Evolutionary conservation across 176 grass and related monocot species (phyloP).

Genomic region (Triticum timopheevii): DNA sequence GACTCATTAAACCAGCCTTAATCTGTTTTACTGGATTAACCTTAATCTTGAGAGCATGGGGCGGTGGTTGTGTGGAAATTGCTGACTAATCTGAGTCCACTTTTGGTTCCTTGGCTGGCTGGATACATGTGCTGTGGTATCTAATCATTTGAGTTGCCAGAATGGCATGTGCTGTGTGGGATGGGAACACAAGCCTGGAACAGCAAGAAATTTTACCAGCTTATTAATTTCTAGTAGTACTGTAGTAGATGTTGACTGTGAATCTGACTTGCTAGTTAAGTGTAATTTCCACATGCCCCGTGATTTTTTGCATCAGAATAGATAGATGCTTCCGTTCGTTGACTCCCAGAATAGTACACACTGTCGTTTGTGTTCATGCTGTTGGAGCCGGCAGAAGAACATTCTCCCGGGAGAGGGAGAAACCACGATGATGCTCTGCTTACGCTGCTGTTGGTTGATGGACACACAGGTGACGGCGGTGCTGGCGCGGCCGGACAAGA

Average conservation of each 20-base stretch:
- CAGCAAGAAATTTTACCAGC: neutral
- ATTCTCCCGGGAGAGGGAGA: neutral
- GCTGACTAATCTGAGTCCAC: neutral
- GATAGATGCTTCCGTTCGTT: neutral
- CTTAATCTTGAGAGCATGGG: neutral
- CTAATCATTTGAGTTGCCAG: neutral
- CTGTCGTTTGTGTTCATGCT: neutral
- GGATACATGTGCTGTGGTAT: neutral
- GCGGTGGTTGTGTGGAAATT: neutral
- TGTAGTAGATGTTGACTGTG: conserved; percentile 10
- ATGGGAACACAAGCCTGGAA: conserved; percentile 11
- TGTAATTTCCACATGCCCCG: neutral
- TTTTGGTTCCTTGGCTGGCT: neutral
- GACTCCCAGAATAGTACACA: neutral
- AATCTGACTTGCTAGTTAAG: neutral
- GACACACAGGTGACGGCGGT: conserved; percentile 55
- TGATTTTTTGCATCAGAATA: neutral
- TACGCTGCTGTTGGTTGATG: neutral
- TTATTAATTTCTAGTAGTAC: too few relatives aligned
- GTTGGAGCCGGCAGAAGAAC: neutral
- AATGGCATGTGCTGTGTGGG: neutral
- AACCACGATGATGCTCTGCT: neutral
- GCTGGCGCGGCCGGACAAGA: conserved; percentile 67
- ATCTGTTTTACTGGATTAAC: neutral
- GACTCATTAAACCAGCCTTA: neutral